Evolutionary conservation across 2,329 filamentous ascomycete species (phyloP).

Genomic region (Zymoseptoria tritici): DNA sequence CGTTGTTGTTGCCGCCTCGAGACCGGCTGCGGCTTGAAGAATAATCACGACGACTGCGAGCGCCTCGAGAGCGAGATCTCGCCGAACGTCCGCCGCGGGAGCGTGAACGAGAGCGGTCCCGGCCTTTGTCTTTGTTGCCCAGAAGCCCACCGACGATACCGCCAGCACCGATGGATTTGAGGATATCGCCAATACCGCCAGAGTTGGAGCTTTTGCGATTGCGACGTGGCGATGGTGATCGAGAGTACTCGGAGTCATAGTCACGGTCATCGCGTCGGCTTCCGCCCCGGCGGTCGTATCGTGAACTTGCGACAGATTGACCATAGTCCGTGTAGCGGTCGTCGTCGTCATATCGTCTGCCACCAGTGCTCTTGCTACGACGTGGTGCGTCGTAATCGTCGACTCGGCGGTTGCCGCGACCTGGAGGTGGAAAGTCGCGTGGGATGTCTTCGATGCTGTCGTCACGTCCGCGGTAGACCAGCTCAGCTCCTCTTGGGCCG

Average conservation of each 20-base stretch:
- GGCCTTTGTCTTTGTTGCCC: constrained; percentile 46
- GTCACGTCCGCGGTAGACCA: constrained; percentile 53
- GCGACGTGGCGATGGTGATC: constrained; percentile 32
- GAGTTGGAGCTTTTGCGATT: constrained; percentile 43
- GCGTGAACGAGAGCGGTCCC: constrained; percentile 59
- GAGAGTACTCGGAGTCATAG: constrained; percentile 40
- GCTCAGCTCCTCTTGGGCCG: constrained; percentile 35
- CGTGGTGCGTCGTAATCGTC: constrained; percentile 43
- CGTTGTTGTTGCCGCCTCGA: constrained; percentile 53
- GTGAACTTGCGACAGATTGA: constrained; percentile 37
- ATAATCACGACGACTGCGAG: constrained; percentile 45
- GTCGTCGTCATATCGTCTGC: constrained; percentile 36
- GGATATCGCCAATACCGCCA: constrained; percentile 52
- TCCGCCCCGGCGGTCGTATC: constrained; percentile 28
- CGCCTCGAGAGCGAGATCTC: constrained; percentile 42
- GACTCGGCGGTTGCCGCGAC: constrained; percentile 20
- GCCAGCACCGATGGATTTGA: constrained; percentile 52
- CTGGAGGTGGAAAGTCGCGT: constrained; percentile 72
- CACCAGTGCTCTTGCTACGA: constrained; percentile 57
- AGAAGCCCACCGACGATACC: constrained; percentile 44
- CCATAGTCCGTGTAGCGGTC: constrained; percentile 49
- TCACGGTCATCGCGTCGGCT: constrained; percentile 42
- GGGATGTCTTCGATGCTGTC: constrained; percentile 80
- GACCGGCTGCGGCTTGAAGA: constrained; percentile 40
- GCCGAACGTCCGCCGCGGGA: constrained; percentile 38